These are phyloP conservation scores for Barnettozyma vustinii DNA, from an alignment of 805 yeast species.

Conservation along the genomic window DNA sequence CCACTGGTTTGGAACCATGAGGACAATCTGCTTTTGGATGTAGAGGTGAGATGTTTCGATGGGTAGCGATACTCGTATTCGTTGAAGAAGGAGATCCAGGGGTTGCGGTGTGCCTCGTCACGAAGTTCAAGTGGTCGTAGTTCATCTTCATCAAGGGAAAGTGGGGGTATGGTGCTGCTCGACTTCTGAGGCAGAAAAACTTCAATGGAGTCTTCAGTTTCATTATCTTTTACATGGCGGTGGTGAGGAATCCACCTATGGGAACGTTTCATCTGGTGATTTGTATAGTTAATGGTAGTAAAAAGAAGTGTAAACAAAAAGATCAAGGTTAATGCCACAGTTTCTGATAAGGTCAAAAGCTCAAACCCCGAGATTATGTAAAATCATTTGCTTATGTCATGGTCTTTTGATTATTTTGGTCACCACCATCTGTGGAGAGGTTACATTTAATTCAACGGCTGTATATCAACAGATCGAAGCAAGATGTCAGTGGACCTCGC, in stretches of 20 bases:
- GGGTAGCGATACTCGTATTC: constrained; percentile 55
- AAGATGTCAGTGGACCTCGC: constrained; percentile 16
- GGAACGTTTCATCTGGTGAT: background rate
- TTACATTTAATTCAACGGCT: too few species aligned
- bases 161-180: background rate
- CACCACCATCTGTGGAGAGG: too few species aligned
- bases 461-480: background rate
- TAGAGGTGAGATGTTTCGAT: constrained; percentile 19
- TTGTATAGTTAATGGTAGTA: too few species aligned
- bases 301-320: too few species aligned
- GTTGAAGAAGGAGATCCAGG: constrained; percentile 42
- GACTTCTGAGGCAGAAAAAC: background rate
- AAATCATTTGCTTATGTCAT: too few species aligned
- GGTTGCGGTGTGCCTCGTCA: constrained; percentile 33
- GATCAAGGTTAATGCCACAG: too few species aligned
- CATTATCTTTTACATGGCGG: background rate
- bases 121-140: constrained; percentile 26
- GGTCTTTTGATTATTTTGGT: too few species aligned
- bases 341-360: too few species aligned
- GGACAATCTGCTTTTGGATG: background rate
- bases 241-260: background rate
- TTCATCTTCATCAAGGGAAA: background rate
- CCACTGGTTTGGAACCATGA: background rate
- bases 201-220: background rate
- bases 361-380: too few species aligned